These are phyloP conservation scores for Cornus controversa DNA, from an alignment of 148 eudicot genomes.

Conservation along the genomic window DNA sequence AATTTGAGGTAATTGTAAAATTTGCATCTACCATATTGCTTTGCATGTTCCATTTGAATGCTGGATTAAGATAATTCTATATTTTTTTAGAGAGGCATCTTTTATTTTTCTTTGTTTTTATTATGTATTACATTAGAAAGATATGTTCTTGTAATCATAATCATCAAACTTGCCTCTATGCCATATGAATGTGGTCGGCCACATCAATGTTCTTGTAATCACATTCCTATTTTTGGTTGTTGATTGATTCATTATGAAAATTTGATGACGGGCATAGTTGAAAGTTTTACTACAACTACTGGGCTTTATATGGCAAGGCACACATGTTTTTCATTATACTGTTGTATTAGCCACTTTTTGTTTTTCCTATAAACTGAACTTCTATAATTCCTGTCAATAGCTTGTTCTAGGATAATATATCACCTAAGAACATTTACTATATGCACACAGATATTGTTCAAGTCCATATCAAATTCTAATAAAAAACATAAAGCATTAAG, in stretches of 20 bases:
- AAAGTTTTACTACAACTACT: not conserved
- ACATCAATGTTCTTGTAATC: too few species aligned
- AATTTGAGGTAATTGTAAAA: constrained; percentile 64
- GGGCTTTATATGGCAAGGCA: not conserved
- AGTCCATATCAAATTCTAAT: not conserved
- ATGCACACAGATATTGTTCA: not conserved
- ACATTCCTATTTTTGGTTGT: not conserved
- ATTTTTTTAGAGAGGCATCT: not conserved
- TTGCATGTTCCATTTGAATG: constrained; percentile 2
- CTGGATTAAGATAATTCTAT: not conserved
- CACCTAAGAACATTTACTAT: not conserved
- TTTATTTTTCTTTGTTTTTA: not conserved
- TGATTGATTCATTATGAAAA: not conserved
- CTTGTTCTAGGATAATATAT: not conserved
- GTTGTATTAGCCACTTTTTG: not conserved
- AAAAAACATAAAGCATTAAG: not conserved
- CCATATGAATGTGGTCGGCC: too few species aligned
- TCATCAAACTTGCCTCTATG: too few species aligned
- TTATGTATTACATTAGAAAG: too few species aligned
- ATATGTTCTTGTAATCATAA: too few species aligned
- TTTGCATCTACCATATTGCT: not conserved
- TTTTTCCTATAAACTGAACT: not conserved
- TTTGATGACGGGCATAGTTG: not conserved
- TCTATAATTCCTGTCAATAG: constrained; percentile 1
- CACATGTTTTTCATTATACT: not conserved